A percentile compares a stretch with the other conserved stretches of the same genome.
Evolutionary conservation across 2,329 filamentous ascomycete genomes (phyloP).

Genomic region (Passalora sequoiae): DNA sequence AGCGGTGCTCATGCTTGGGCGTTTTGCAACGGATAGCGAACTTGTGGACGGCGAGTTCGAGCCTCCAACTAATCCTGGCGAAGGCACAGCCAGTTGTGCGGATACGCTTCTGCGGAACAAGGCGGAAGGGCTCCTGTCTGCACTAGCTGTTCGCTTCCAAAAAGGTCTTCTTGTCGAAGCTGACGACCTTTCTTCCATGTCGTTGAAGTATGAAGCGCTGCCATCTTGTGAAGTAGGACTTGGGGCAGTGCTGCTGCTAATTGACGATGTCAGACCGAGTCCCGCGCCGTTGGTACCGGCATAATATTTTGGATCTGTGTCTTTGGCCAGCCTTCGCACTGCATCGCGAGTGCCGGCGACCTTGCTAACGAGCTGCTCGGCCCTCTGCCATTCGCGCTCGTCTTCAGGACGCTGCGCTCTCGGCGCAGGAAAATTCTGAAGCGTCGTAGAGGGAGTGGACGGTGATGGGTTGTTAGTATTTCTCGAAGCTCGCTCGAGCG

Average conservation of each 20-base stretch:
- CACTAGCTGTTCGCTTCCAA: conserved; percentile 82
- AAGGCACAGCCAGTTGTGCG: conserved; percentile 49
- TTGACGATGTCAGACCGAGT: conserved; percentile 28
- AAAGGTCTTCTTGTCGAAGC: conserved; percentile 64
- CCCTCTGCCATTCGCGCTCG: conserved; percentile 78
- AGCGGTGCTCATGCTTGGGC: conserved; percentile 18
- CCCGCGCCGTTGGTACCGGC: conserved; percentile 35
- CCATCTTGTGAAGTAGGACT: conserved; percentile 34
- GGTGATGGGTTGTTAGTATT: conserved; percentile 28
- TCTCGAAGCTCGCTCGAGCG: conserved; percentile 75
- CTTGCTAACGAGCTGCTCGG: conserved; percentile 78
- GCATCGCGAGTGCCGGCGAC: conserved; percentile 86
- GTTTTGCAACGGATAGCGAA: conserved; percentile 35
- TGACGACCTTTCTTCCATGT: conserved; percentile 23
- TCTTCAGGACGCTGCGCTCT: conserved; percentile 48
- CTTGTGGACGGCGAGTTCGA: conserved; percentile 33
- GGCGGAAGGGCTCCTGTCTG: conserved; percentile 37
- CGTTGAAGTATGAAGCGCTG: conserved; percentile 43
- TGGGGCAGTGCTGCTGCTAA: conserved; percentile 30
- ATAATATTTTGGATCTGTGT: conserved; percentile 64
- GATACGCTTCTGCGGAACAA: conserved; percentile 48
- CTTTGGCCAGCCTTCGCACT: conserved; percentile 76
- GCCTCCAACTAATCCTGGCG: conserved; percentile 31
- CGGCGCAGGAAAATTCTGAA: conserved; percentile 14
- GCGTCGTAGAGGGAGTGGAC: conserved; percentile 27